These are phyloP conservation scores for Marsdenia floribunda DNA, from an alignment of 257 asterid species.

Conservation along the genomic window DNA sequence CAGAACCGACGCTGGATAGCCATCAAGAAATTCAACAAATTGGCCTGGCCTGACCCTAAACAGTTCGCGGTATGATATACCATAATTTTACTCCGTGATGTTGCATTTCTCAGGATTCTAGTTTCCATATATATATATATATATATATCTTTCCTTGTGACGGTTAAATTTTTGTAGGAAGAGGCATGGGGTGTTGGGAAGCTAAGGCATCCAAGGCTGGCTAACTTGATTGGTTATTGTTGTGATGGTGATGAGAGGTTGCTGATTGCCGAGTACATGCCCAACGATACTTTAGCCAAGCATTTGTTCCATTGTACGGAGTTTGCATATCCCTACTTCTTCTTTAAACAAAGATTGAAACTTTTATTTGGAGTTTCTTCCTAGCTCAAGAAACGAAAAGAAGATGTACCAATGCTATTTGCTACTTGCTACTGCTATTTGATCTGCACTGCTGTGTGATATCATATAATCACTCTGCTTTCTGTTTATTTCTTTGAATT, in stretches of 20 bases:
- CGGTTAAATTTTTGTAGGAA: slow-evolving; percentile 27
- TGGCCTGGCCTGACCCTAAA: slow-evolving; percentile 70
- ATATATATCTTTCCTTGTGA: background rate
- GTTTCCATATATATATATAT: too few species aligned
- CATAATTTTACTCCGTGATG: background rate
- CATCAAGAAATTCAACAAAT: slow-evolving; percentile 56
- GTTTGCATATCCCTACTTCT: background rate
- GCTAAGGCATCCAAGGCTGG: slow-evolving; percentile 50
- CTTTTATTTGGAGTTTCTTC: background rate
- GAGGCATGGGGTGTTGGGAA: slow-evolving; percentile 67
- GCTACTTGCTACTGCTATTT: background rate
- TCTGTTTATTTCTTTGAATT: background rate
- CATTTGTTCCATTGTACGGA: slow-evolving; percentile 63
- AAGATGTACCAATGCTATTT: background rate
- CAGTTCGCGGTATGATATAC: slow-evolving; percentile 59
- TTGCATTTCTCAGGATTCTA: background rate
- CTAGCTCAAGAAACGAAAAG: background rate
- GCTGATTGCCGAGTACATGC: slow-evolving; percentile 69
- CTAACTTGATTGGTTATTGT: slow-evolving; percentile 64
- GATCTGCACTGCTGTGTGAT: background rate
- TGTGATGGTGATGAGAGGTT: slow-evolving; percentile 78
- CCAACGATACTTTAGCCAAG: slow-evolving; percentile 64
- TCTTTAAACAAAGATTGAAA: background rate
- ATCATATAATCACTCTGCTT: background rate
- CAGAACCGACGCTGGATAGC: slow-evolving; percentile 63